Conservation (phyloP, 257 asterid genomes). For the Salvia splendens region DNA sequence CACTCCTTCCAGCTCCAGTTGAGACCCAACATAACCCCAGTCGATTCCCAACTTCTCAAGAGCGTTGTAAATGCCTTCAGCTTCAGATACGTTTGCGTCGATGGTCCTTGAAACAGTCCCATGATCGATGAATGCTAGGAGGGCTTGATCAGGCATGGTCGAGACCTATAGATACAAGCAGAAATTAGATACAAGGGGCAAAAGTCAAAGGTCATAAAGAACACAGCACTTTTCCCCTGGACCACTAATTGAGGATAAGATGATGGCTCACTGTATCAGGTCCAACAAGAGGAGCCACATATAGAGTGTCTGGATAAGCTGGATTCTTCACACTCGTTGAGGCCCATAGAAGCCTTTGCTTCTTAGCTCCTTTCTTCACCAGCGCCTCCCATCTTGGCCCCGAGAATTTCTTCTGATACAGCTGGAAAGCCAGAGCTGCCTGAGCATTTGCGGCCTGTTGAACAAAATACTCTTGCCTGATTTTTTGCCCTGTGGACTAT, state of each 20-base stretch:
- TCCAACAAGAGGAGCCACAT: conserved; percentile 99
- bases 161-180: conserved; percentile 57
- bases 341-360: conserved; percentile 98
- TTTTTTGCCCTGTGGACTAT: not conserved
- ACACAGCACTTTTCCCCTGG: not conserved
- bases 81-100: conserved; percentile 85
- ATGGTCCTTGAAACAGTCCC: conserved; percentile 92
- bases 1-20: conserved; percentile 94
- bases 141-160: conserved; percentile 99
- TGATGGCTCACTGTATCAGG: conserved; percentile 80
- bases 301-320: conserved; percentile 90
- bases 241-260: conserved; percentile 40
- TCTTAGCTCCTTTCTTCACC: conserved; percentile 98
- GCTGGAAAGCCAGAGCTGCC: conserved; percentile 90
- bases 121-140: conserved; percentile 85
- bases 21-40: conserved; percentile 80
- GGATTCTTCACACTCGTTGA: conserved; percentile 99
- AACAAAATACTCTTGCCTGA: conserved; percentile 15
- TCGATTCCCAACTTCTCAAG: conserved; percentile 93
- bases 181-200: not conserved
- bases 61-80: conserved; percentile 85
- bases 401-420: conserved; percentile 93
- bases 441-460: conserved; percentile 98
- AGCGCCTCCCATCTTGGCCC: conserved; percentile 99
- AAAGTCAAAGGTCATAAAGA: not conserved